These are phyloP conservation scores for Prasinococcaceae sp. DNA, from an alignment of 139 green algal genomes.

Conservation along the genomic window DNA sequence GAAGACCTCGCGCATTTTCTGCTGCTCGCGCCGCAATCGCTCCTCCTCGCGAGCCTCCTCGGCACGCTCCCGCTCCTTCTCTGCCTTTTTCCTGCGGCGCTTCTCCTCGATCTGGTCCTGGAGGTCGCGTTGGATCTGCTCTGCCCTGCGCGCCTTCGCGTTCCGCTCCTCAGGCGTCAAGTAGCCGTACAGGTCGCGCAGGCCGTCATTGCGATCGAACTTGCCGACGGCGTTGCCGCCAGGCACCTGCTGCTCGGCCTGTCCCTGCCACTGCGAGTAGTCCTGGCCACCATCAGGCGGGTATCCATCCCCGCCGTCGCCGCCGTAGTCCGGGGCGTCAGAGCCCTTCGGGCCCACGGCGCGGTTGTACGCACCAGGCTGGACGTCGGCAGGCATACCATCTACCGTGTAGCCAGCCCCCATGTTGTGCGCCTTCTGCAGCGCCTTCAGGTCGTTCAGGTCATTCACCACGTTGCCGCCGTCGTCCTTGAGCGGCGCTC, in stretches of 20 bases:
- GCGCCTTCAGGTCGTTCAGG: not conserved
- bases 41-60: not conserved
- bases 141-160: not conserved
- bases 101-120: slow-evolving; percentile 3
- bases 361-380: no score
- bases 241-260: no score
- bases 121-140: not conserved
- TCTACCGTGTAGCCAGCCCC: no score
- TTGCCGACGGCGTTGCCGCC: no score
- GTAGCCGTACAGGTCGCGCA: no score
- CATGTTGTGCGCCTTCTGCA: not conserved
- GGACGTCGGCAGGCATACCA: no score
- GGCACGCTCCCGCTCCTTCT: not conserved
- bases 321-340: no score
- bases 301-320: not conserved
- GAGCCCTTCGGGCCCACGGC: no score
- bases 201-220: no score
- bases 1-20: not conserved
- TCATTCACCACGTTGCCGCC: not conserved
- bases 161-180: not conserved
- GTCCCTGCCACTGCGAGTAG: no score
- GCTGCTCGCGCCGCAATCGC: not conserved
- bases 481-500: not conserved
- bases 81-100: not conserved
- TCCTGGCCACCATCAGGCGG: no score